These are phyloP conservation scores for Saccharomycopsis sp. DNA, from an alignment of 805 yeast species.

Conservation along the genomic window DNA sequence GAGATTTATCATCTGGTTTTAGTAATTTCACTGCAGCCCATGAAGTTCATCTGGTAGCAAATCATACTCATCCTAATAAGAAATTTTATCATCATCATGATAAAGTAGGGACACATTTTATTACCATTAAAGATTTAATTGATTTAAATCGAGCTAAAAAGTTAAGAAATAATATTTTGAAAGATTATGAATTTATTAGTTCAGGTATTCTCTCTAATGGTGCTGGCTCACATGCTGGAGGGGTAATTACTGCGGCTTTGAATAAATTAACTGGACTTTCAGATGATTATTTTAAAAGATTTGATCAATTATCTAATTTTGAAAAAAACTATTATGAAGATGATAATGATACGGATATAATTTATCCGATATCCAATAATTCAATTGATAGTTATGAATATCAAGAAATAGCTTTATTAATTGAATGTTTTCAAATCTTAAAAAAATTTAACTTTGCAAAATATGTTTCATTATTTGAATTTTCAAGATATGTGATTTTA, in stretches of 20 bases:
- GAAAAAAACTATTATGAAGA: no score
- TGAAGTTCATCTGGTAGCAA: slow-evolving; percentile 12
- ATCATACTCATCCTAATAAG: background rate
- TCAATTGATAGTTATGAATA: slow-evolving; percentile 25
- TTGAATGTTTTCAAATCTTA: slow-evolving; percentile 72
- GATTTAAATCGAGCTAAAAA: slow-evolving; percentile 12
- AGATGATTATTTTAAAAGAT: slow-evolving; percentile 43
- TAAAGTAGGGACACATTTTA: slow-evolving; percentile 9
- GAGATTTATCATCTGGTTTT: slow-evolving; percentile 12
- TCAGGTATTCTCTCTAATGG: slow-evolving; percentile 6
- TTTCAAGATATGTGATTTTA: slow-evolving; percentile 78
- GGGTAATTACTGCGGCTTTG: slow-evolving; percentile 15
- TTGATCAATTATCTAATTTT: background rate
- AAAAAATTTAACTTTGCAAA: slow-evolving; percentile 65
- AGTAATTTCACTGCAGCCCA: slow-evolving; percentile 17
- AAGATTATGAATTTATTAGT: slow-evolving; percentile 14
- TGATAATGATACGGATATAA: background rate
- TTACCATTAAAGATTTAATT: slow-evolving; percentile 14
- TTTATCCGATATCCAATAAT: background rate
- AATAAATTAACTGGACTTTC: slow-evolving; percentile 76
- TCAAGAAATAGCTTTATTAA: slow-evolving; percentile 41
- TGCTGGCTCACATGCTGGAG: slow-evolving; percentile 2
- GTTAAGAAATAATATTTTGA: slow-evolving; percentile 4
- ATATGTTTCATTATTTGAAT: slow-evolving; percentile 64
- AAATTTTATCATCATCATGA: background rate